These are phyloP conservation scores for Iris macrosiphon DNA, from an alignment of 106 monocot species.

Conservation along the genomic window DNA sequence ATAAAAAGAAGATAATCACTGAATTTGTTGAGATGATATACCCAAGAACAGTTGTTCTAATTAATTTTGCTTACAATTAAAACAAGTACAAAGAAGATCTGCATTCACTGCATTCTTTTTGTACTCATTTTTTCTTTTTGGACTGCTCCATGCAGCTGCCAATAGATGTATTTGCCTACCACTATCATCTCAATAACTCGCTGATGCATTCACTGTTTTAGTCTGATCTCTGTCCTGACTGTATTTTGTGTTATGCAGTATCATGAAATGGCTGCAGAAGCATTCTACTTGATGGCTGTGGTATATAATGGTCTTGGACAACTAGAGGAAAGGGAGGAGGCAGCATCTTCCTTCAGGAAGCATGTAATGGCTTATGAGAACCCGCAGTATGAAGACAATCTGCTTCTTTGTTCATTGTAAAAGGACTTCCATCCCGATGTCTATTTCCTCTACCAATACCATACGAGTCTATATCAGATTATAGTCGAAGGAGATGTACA, in stretches of 20 bases:
- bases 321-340: conserved; percentile 66
- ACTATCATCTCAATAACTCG: no score
- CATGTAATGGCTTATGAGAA: conserved; percentile 51
- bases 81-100: no score
- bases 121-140: neutral
- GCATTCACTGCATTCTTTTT: neutral
- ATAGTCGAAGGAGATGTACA: neutral
- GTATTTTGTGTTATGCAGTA: conserved; percentile 28
- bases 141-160: no score
- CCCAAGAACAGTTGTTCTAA: no score
- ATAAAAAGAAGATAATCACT: no score
- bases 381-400: conserved; percentile 31
- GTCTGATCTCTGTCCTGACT: no score
- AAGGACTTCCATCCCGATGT: neutral
- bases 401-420: neutral
- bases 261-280: conserved; percentile 87
- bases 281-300: conserved; percentile 74
- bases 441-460: no score
- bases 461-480: neutral
- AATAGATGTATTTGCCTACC: no score
- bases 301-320: conserved; percentile 53
- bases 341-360: conserved; percentile 63
- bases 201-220: no score
- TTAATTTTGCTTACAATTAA: neutral
- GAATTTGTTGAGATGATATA: neutral